Evolutionary conservation across 305 asterid genomes (phyloP).

Genomic region (Plantago rigida): DNA sequence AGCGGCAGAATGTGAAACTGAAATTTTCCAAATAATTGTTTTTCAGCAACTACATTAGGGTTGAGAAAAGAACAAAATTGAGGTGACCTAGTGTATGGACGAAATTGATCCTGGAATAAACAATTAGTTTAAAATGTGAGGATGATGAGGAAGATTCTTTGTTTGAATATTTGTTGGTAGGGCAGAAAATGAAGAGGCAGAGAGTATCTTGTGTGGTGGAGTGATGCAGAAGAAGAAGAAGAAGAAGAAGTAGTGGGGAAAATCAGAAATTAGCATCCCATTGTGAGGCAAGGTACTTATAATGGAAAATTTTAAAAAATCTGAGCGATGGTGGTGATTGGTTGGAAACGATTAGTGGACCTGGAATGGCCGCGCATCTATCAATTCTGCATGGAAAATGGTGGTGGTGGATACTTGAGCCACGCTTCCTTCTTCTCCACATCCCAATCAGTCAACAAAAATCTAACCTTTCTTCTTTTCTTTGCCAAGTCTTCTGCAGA

Average conservation of each 20-base stretch:
- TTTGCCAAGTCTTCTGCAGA: too few relatives aligned
- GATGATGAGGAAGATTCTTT: background rate
- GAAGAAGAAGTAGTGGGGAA: background rate
- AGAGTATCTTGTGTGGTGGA: background rate
- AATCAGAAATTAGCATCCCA: slow-evolving; percentile 6
- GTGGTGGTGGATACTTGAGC: slow-evolving; percentile 2
- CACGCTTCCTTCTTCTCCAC: slow-evolving; percentile 1
- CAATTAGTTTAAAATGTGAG: background rate
- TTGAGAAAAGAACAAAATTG: background rate
- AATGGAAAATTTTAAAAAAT: background rate
- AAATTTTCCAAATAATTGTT: background rate
- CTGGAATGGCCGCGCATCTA: slow-evolving; percentile 20
- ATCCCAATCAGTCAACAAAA: background rate
- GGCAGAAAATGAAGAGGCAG: too few relatives aligned
- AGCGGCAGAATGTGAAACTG: background rate
- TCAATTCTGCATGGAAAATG: background rate
- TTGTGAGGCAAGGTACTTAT: background rate
- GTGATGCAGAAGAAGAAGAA: too few relatives aligned
- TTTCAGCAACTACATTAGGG: background rate
- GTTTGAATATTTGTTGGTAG: background rate
- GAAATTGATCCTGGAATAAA: background rate
- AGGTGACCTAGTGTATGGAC: background rate
- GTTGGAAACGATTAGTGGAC: slow-evolving; percentile 22
- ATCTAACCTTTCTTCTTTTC: too few relatives aligned
- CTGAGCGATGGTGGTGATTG: slow-evolving; percentile 13